Conservation (phyloP, 2,329 filamentous ascomycete genomes). For the Dichotomopilus funicola region DNA sequence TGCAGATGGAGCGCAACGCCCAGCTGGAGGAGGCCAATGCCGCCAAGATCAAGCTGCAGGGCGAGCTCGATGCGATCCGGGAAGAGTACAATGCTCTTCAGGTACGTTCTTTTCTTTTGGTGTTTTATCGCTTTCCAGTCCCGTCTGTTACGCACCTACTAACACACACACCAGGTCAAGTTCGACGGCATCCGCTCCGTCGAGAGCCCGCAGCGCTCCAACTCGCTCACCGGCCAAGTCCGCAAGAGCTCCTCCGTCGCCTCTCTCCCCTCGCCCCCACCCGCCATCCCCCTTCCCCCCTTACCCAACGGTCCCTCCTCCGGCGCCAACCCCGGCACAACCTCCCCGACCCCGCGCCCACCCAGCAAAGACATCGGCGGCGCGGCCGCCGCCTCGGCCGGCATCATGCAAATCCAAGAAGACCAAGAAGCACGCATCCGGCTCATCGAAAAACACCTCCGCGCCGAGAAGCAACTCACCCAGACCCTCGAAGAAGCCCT, state of each 20-base stretch:
- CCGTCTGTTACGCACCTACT: neutral
- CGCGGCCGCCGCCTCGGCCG: conserved; percentile 16
- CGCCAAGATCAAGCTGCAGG: conserved; percentile 55
- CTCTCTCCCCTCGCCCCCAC: conserved; percentile 86
- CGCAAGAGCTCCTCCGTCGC: conserved; percentile 79
- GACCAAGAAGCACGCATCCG: conserved; percentile 93
- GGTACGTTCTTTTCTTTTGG: conserved; percentile 45
- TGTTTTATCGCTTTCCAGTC: conserved; percentile 26
- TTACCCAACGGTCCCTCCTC: conserved; percentile 55
- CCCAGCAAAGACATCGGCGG: conserved; percentile 67
- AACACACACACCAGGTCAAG: conserved; percentile 44
- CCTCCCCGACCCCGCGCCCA: conserved; percentile 58
- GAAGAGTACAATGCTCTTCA: conserved; percentile 71
- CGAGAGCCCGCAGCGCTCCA: conserved; percentile 47
- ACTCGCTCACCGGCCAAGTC: conserved; percentile 59
- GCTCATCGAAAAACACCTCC: conserved; percentile 93
- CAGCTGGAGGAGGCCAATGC: conserved; percentile 74
- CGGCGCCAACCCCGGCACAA: conserved; percentile 33
- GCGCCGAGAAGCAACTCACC: conserved; percentile 93
- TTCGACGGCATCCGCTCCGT: conserved; percentile 29
- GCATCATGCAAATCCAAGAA: conserved; percentile 72
- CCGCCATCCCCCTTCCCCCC: conserved; percentile 90
- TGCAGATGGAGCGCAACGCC: conserved; percentile 66
- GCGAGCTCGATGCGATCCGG: conserved; percentile 60
- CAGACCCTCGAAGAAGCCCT: conserved; percentile 92